Evolutionary conservation across 768 basidiomycete genomes (phyloP), one percentile per base, ranked within the genome.

Genomic region (Nidula microcarpa): DNA sequence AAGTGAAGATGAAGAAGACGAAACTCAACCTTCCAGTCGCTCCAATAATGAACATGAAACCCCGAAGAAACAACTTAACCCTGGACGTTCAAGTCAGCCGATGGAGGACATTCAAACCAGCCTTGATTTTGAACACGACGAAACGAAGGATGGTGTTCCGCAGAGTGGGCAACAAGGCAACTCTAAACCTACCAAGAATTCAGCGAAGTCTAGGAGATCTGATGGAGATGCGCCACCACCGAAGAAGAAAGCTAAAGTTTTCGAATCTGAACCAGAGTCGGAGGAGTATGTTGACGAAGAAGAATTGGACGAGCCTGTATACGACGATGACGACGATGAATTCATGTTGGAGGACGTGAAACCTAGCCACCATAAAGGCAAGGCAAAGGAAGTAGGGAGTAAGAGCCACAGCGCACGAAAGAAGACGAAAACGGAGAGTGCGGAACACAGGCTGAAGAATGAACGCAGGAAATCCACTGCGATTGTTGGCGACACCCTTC

Each of bases 1-100:
- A 23, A 67, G 58, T 14, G 72, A 68, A 17, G 68, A 68, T 3
- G 64, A 65, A 9, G 60, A 65, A 17, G 61, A 61, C 43, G 57
- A 60, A n/a, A n/a, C n/a, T n/a, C n/a, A n/a, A n/a, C n/a, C n/a
- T n/a, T n/a, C n/a, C n/a, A n/a, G n/a, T n/a, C n/a, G n/a, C n/a
- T n/a, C n/a, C 5, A 43, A 53, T 0, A 57, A 62, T 33, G 56
- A 58, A 54, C 53, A 54, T 36, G 35, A 45, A 10, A 45, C 56
- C n/a, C 54, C 55, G 16, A 37, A 50, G 8, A 45, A 44, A 44
- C 51, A 39, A 23, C 46, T 49, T 52, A 41, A 47, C 30, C 6
- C 39, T 30, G 16, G 6, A 17, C 43, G 6, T 18, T 7, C 17
- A n/a, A 10, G 7, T 50, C 33, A 39, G 37, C 9, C 37, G 37